Evolutionary conservation across 1,284 basidiomycete species (phyloP), one percentile per base, ranked within the genome.

Genomic region (Porogramme epimiltina): DNA sequence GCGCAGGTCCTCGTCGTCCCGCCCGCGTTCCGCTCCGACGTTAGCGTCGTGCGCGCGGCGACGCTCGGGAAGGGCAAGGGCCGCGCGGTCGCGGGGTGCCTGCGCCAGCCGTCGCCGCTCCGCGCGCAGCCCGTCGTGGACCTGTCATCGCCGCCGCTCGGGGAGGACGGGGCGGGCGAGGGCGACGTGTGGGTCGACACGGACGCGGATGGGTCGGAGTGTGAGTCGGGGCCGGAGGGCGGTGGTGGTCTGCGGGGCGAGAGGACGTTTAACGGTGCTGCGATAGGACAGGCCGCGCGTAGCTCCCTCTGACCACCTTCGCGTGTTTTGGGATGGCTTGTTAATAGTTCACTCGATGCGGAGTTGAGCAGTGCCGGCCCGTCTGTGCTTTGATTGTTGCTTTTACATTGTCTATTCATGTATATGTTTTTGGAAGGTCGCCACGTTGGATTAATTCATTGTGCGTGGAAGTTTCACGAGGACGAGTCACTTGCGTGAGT

Each of bases 151-250:
- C 8, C 45, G 34, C 26, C 24, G 34, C 31, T 5, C 31, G 50
- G 10, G 33, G 41, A 23, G 26, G 49, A 33, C 34, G 55, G 64
- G 8, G 49, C 36, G 45, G 62, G 64, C 46, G 65, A 67, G 51
- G 63, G 52, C 13, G 70, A 70, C 25, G 65, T 45, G 39, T 73
- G 71, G 71, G 66, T 71, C 15, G 70, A 72, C 52, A 73, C 70
- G 38, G 71, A 72, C 51, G 62, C 62, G 31, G 68, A 70, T 24
- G 63, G 60, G 3, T 65, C 64, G 3, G 66, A 66, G 38, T 60
- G 56, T 33, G 64, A 63, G 34, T n/a, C n/a, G n/a, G n/a, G n/a
- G n/a, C n/a, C n/a, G n/a, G 28, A 46, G 25, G 53, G 45, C 26
- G 42, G 18, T 28, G 31, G 23, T 2, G 47, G 13, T 26, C 45